phyloP scores from a whole-genome alignment of 495 filamentous ascomycete species.

The Glonium stellatum region DNA sequence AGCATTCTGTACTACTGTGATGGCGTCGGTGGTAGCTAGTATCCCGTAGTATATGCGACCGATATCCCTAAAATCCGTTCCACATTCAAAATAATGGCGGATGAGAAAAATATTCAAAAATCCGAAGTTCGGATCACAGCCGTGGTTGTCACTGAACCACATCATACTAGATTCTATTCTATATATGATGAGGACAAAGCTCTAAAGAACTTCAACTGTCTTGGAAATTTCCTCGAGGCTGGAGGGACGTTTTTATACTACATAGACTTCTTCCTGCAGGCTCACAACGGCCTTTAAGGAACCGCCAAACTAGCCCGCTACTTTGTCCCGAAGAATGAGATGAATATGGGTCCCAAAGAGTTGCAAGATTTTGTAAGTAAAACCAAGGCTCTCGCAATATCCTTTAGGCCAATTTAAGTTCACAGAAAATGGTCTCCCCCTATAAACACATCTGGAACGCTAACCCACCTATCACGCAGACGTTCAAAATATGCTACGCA shows the following conservation, averaged over 20 bases:
- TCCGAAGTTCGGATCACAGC: slow-evolving; percentile 28
- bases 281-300: slow-evolving; percentile 1
- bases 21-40: slow-evolving; percentile 1
- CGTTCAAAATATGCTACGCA: slow-evolving; percentile 28
- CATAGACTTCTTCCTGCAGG: slow-evolving; percentile 6
- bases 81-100: background rate
- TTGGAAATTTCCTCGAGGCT: background rate
- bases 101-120: background rate
- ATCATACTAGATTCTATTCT: slow-evolving; percentile 27
- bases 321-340: too few relatives aligned
- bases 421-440: background rate
- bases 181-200: background rate
- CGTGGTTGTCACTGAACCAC: slow-evolving; percentile 28
- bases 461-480: slow-evolving; percentile 13
- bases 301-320: too few relatives aligned
- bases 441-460: background rate
- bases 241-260: background rate
- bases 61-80: background rate
- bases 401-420: slow-evolving; percentile 8
- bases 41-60: background rate
- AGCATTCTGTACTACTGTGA: slow-evolving; percentile 10
- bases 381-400: slow-evolving; percentile 1
- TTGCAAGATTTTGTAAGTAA: too few relatives aligned
- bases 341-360: too few relatives aligned
- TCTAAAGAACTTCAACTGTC: background rate